phyloP scores from a whole-genome alignment of 225 moss, liverwort and hornwort species.

The Marchantia polymorpha region DNA sequence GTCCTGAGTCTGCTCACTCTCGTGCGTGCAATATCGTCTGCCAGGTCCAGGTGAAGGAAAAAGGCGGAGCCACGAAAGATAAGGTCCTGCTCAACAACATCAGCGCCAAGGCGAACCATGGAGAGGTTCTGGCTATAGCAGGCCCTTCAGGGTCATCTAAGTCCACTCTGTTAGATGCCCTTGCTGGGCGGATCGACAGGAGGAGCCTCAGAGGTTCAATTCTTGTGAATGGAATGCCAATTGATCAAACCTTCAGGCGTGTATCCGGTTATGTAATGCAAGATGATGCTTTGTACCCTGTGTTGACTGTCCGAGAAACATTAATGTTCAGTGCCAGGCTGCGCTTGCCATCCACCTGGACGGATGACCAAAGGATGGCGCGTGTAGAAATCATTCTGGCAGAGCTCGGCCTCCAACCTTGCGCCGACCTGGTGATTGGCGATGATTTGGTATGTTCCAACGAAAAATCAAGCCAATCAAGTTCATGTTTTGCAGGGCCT shows the following conservation, averaged over 20 bases:
- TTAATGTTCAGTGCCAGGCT: slow-evolving; percentile 40
- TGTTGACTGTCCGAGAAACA: slow-evolving; percentile 39
- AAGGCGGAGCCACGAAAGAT: not conserved
- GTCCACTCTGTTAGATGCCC: slow-evolving; percentile 41
- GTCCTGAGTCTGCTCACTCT: not conserved
- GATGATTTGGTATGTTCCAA: slow-evolving; percentile 13
- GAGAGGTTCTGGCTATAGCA: slow-evolving; percentile 42
- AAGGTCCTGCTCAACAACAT: slow-evolving; percentile 40
- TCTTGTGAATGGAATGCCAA: slow-evolving; percentile 34
- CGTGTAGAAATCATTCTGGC: slow-evolving; percentile 14
- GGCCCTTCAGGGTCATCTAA: slow-evolving; percentile 41
- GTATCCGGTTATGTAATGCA: slow-evolving; percentile 45
- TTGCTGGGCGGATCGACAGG: slow-evolving; percentile 44
- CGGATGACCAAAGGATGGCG: slow-evolving; percentile 16
- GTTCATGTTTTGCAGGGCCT: too few relatives aligned
- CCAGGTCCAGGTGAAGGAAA: slow-evolving; percentile 21
- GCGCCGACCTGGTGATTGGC: slow-evolving; percentile 13
- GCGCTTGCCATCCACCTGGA: slow-evolving; percentile 27
- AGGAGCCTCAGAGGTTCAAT: slow-evolving; percentile 38
- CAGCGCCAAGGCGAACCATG: slow-evolving; percentile 40
- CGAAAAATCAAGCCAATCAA: too few relatives aligned
- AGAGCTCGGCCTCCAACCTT: slow-evolving; percentile 24
- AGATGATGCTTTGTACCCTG: slow-evolving; percentile 41
- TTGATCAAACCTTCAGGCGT: slow-evolving; percentile 34
- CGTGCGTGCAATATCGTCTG: not conserved